A percentile compares a stretch with the other conserved stretches of the same genome.
Conservation (phyloP, 352 stramenopile genomes). For the Thraustotheca clavata region DNA sequence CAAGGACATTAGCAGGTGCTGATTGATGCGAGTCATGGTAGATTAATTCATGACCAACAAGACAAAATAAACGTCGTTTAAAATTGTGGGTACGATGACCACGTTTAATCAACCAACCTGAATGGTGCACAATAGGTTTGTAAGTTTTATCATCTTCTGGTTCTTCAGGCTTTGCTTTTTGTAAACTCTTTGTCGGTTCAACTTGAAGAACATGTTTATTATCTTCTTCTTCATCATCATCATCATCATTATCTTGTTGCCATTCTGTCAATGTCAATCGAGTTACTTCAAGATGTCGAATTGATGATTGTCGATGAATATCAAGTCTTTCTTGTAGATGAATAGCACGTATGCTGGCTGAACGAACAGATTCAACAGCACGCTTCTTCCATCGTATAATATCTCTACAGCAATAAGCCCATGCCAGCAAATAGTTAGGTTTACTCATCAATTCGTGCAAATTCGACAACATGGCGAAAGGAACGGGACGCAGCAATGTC, state of each 20-base stretch:
- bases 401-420: conserved; percentile 32
- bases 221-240: conserved; percentile 50
- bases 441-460: neutral
- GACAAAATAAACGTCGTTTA: conserved; percentile 80
- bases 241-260: conserved; percentile 34
- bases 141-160: conserved; percentile 35
- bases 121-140: conserved; percentile 73
- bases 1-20: conserved; percentile 45
- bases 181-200: conserved; percentile 41
- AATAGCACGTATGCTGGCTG: conserved; percentile 3
- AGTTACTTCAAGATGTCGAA: neutral
- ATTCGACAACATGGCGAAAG: neutral
- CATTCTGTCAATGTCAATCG: neutral
- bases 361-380: conserved; percentile 23
- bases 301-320: neutral
- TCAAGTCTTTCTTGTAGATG: conserved; percentile 12
- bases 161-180: conserved; percentile 36
- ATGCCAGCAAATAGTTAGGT: neutral
- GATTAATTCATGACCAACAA: conserved; percentile 77
- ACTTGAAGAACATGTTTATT: conserved; percentile 26
- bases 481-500: neutral
- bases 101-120: conserved; percentile 82
- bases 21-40: conserved; percentile 78
- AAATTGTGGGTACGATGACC: conserved; percentile 70
- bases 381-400: conserved; percentile 77